phyloP scores from a whole-genome alignment of 176 grass and related monocot genomes.

The Avena atlantica region DNA sequence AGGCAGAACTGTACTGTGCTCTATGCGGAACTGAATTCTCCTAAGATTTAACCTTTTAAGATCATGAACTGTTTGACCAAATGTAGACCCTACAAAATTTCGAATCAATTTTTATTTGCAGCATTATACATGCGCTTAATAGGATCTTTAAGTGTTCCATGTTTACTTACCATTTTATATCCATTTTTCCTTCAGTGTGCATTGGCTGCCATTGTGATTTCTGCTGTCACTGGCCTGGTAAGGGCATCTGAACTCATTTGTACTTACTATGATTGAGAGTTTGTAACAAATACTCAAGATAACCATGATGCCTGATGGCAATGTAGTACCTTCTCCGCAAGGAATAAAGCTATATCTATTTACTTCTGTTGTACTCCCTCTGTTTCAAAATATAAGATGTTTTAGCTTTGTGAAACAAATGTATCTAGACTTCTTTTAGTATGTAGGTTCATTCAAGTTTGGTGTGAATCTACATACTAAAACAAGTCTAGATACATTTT shows the following conservation, averaged over 20 bases:
- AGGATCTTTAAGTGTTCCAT: slow-evolving; percentile 17
- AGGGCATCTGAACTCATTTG: slow-evolving; percentile 44
- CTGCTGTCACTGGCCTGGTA: slow-evolving; percentile 94
- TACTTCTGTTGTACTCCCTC: neutral
- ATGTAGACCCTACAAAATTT: neutral
- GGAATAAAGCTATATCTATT: slow-evolving; percentile 11
- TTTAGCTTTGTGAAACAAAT: too few relatives aligned
- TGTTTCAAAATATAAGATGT: too few relatives aligned
- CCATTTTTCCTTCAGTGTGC: slow-evolving; percentile 58
- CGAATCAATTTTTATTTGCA: neutral
- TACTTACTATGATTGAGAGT: slow-evolving; percentile 32
- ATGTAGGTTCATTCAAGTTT: too few relatives aligned
- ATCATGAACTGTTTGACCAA: neutral
- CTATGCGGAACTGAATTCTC: neutral
- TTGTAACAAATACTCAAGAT: slow-evolving; percentile 17
- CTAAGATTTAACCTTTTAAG: neutral
- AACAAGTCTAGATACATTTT: too few relatives aligned
- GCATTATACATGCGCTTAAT: neutral
- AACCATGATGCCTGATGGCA: slow-evolving; percentile 18
- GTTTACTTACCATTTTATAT: slow-evolving; percentile 27
- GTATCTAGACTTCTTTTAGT: too few relatives aligned
- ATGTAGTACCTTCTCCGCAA: neutral
- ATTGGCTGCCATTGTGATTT: slow-evolving; percentile 96
- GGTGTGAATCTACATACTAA: too few relatives aligned
- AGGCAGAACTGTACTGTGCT: neutral